Base-by-base conservation (phyloP, 2,329 filamentous ascomycete species). In the Zymoseptoria ardabiliae region DNA sequence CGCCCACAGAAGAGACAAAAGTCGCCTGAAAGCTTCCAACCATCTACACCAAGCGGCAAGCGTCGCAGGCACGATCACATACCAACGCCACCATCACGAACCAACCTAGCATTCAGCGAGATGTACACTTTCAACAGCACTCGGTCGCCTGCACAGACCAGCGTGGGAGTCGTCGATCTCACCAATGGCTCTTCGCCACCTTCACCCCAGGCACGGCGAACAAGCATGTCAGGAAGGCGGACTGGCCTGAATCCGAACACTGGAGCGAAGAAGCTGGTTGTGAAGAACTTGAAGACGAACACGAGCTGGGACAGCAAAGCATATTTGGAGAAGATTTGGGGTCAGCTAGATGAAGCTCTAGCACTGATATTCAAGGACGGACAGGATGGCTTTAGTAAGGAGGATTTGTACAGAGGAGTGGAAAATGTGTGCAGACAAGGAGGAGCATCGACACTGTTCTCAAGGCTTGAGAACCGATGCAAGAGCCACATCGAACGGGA, bases 381-480 rank as follows among this genome's bases (percentile, higher is more conserved):
- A 61, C 82, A 82, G 56, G 79, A 84, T 58, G 70, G 73, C 54
- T 77, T 78, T 65, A 92, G 92, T n/a, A 79, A 96, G 45, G 94
- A 97, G 74, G 87, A 90, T 67, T 79, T 99, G 13, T 97, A 97
- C 72, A 85, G 90, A 54, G 90, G 89, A 4, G 90, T 96, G 1
- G 94, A 99, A 79, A 91, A 96, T 71, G 81, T 96, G 10, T 99
- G 94, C 73, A 83, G 91, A 56, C 88, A 89, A 68, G 89, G 87
- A 1, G 83, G 85, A 67, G 88, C 90, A 2, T 80, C 82, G 19
- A 81, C 84, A 57, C 75, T 97, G 57, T 89, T 86, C 67, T 78
- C 82, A 49, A 81, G 83, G 70, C 78, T 97, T 54, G 82, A 85
- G 64, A 77, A 79, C 10, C 82, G 83, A 64, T 90, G 88, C 70